Percentiles rank a stretch among this genome's conserved stretches.
Evolutionary conservation across 2,329 filamentous ascomycete genomes (phyloP).

Genomic region (Penicillium sp.): DNA sequence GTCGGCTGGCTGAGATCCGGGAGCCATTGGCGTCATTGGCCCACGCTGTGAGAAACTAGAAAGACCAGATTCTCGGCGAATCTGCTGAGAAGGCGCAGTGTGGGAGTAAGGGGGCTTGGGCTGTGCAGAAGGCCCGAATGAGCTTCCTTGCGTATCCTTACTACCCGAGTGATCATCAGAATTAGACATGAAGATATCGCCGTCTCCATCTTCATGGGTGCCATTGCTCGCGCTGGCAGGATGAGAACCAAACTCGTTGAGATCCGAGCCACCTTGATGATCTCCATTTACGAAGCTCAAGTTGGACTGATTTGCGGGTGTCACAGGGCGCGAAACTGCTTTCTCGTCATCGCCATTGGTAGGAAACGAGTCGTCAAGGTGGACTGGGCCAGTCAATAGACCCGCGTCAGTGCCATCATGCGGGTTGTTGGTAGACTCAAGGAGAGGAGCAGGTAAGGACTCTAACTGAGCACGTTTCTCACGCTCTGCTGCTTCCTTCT

Average conservation of each 20-base stretch:
- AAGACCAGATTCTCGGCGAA: slow-evolving; percentile 46
- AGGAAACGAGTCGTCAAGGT: slow-evolving; percentile 64
- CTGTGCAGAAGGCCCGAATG: slow-evolving; percentile 53
- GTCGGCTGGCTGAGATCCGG: slow-evolving; percentile 59
- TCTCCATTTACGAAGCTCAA: slow-evolving; percentile 55
- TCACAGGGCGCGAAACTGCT: slow-evolving; percentile 53
- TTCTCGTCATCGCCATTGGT: slow-evolving; percentile 33
- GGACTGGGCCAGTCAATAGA: slow-evolving; percentile 51
- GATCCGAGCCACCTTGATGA: slow-evolving; percentile 45
- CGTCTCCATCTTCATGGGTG: slow-evolving; percentile 50
- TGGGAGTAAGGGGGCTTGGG: slow-evolving; percentile 47
- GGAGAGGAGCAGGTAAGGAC: slow-evolving; percentile 39
- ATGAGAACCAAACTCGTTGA: slow-evolving; percentile 36
- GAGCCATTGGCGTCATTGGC: slow-evolving; percentile 58
- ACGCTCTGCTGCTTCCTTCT: slow-evolving; percentile 63
- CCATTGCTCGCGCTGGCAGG: slow-evolving; percentile 56
- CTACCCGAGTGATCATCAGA: slow-evolving; percentile 46
- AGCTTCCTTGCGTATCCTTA: slow-evolving; percentile 48
- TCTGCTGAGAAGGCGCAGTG: slow-evolving; percentile 48
- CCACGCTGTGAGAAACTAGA: slow-evolving; percentile 50
- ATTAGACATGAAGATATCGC: slow-evolving; percentile 62
- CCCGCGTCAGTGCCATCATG: slow-evolving; percentile 56
- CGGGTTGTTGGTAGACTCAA: slow-evolving; percentile 52
- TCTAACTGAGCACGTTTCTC: slow-evolving; percentile 7
- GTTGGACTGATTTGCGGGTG: slow-evolving; percentile 54